Conservation (phyloP, 177 flowering plant genomes). For the Telopea speciosissima region DNA sequence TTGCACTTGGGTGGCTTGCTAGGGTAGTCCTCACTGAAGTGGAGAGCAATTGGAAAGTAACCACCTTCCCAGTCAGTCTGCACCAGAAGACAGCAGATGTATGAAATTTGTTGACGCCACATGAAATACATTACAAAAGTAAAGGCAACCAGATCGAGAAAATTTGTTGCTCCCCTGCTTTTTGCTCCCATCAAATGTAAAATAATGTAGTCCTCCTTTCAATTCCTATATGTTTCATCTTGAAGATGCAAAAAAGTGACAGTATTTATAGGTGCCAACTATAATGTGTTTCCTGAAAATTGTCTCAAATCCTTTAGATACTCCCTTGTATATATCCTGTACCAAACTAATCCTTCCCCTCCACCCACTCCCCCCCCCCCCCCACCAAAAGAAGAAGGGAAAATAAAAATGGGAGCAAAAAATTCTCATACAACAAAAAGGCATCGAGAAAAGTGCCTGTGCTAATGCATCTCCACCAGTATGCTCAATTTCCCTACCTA, state of each 20-base stretch:
- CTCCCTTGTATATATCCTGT: not conserved
- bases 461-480: too few species aligned
- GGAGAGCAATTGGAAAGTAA: conserved; percentile 40
- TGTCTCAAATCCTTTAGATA: not conserved
- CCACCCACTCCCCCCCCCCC: too few species aligned
- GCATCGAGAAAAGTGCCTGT: too few species aligned
- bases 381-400: too few species aligned
- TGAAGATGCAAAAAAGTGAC: too few species aligned
- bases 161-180: not conserved
- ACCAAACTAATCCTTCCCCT: too few species aligned
- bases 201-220: not conserved
- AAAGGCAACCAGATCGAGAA: not conserved
- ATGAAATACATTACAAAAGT: too few species aligned
- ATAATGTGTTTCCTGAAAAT: not conserved
- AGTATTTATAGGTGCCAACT: not conserved
- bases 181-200: not conserved
- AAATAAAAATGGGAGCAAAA: too few species aligned
- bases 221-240: not conserved
- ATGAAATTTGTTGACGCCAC: not conserved
- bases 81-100: conserved; percentile 1
- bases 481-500: too few species aligned
- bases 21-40: conserved; percentile 57
- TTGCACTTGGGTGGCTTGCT: conserved; percentile 67
- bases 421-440: too few species aligned
- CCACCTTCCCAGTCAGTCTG: conserved; percentile 81